These are phyloP conservation scores for Triticum dicoccoides DNA, from an alignment of 176 grass and related monocot genomes.

Conservation along the genomic window DNA sequence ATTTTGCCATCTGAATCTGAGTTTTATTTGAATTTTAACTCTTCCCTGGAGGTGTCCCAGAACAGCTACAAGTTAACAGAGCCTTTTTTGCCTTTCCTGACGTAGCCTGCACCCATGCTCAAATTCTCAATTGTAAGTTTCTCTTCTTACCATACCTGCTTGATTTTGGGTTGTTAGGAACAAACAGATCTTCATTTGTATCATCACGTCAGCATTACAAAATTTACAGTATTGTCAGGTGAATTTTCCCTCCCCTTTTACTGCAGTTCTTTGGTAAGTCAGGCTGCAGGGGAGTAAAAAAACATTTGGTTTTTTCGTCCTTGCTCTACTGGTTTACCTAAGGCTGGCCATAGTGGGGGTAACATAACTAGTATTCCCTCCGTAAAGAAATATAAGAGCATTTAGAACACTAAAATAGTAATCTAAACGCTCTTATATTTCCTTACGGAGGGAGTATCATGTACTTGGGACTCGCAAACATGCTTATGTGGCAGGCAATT, in stretches of 20 bases:
- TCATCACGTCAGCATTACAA: background rate
- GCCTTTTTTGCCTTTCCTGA: background rate
- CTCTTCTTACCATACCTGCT: background rate
- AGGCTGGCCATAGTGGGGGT: too few species aligned
- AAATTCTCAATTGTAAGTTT: background rate
- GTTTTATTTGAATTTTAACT: background rate
- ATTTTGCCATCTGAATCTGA: background rate
- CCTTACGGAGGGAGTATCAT: too few species aligned
- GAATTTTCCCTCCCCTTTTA: background rate
- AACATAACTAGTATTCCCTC: too few species aligned
- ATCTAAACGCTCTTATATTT: too few species aligned
- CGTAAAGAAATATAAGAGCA: too few species aligned
- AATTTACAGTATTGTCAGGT: background rate
- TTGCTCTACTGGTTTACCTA: background rate
- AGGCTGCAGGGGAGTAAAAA: background rate
- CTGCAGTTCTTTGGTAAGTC: background rate
- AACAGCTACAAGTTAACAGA: background rate
- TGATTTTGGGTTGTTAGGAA: background rate
- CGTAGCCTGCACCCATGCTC: background rate
- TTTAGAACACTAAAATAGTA: too few species aligned
- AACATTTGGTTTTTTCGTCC: background rate
- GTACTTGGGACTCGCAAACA: too few species aligned
- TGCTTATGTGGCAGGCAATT: too few species aligned
- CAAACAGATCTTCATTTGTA: background rate
- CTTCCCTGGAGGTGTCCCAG: background rate